These are phyloP conservation scores for Acacia acuminata DNA, from an alignment of 306 rosid genomes.

Conservation along the genomic window DNA sequence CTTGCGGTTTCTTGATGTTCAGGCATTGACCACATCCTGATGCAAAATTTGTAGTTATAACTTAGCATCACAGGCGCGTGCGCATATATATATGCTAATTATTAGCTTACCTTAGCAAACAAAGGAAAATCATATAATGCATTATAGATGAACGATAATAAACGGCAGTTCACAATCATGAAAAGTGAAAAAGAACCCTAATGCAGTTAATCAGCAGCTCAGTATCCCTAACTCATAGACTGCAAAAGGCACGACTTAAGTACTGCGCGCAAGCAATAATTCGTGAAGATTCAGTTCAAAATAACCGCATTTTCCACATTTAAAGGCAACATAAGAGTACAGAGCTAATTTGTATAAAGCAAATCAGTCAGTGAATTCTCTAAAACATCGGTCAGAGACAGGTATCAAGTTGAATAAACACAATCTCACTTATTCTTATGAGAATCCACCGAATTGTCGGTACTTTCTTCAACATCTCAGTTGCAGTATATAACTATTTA, in stretches of 20 bases:
- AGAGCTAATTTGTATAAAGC: neutral
- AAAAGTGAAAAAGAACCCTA: slow-evolving; percentile 1
- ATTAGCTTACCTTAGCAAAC: slow-evolving; percentile 25
- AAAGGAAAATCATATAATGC: slow-evolving; percentile 2
- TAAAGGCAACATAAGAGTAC: neutral
- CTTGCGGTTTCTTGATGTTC: slow-evolving; percentile 50
- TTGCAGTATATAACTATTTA: slow-evolving; percentile 21
- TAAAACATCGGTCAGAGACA: slow-evolving; percentile 1
- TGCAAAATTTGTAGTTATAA: slow-evolving; percentile 26
- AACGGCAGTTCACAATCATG: neutral
- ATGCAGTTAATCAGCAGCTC: neutral
- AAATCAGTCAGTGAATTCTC: neutral
- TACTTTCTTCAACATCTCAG: neutral
- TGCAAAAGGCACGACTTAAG: slow-evolving; percentile 4
- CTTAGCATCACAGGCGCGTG: neutral
- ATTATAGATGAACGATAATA: slow-evolving; percentile 8
- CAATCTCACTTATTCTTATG: slow-evolving; percentile 2
- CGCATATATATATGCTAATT: neutral
- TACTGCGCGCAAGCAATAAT: neutral
- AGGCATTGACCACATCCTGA: slow-evolving; percentile 76
- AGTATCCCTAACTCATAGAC: neutral
- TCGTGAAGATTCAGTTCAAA: slow-evolving; percentile 15
- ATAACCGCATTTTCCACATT: slow-evolving; percentile 21
- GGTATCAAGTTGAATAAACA: neutral
- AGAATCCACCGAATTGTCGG: slow-evolving; percentile 14